A percentile compares a stretch with the other conserved stretches of the same genome.
These are phyloP conservation scores for Sporothrix schenckii DNA, from an alignment of 2,329 filamentous ascomycete genomes.

Conservation along the genomic window DNA sequence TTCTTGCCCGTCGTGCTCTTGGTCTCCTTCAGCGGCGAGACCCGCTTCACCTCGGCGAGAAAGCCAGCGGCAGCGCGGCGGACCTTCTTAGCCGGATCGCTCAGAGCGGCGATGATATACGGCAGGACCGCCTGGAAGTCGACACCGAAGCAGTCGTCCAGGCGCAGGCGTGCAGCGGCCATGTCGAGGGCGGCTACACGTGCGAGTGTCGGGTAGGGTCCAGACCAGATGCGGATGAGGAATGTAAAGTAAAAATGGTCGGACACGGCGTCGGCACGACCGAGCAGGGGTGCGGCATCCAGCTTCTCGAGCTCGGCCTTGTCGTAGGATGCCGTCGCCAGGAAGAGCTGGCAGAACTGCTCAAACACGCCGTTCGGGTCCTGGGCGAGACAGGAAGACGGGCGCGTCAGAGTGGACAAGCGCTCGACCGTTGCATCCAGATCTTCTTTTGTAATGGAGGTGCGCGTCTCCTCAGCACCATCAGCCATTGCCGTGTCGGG, in stretches of 20 bases:
- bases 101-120: constrained; percentile 73
- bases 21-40: constrained; percentile 46
- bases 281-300: constrained; percentile 58
- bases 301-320: constrained; percentile 53
- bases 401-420: constrained; percentile 41
- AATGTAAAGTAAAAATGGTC: constrained; percentile 74
- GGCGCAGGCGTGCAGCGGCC: constrained; percentile 60
- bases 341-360: constrained; percentile 62
- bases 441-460: constrained; percentile 39
- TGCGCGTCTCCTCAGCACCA: constrained; percentile 36
- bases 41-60: constrained; percentile 57
- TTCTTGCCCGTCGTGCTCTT: constrained; percentile 31
- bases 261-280: constrained; percentile 57
- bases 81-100: constrained; percentile 74
- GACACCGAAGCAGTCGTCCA: constrained; percentile 51
- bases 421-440: constrained; percentile 48
- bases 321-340: constrained; percentile 53
- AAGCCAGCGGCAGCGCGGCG: constrained; percentile 74
- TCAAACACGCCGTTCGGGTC: constrained; percentile 58
- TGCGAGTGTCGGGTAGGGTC: constrained; percentile 68
- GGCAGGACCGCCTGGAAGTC: constrained; percentile 84
- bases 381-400: constrained; percentile 52
- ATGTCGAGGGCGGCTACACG: constrained; percentile 70
- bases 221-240: constrained; percentile 73
- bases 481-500: constrained; percentile 56